Evolutionary conservation across 202 grass and related monocot species (phyloP).

Genomic region (Carex sylvatica): DNA sequence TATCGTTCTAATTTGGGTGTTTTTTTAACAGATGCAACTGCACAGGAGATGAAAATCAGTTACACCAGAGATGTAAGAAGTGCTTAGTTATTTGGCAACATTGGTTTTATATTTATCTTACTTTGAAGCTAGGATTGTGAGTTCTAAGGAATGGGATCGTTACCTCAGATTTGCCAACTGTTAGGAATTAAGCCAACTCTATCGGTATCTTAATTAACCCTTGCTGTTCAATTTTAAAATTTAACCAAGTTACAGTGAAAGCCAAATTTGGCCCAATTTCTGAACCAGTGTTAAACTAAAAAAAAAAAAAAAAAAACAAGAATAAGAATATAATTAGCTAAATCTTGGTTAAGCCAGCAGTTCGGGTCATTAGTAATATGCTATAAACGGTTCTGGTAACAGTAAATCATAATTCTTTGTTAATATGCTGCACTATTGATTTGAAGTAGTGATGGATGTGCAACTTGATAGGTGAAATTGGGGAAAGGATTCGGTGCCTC

Average conservation of each 20-base stretch:
- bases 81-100: conserved; percentile 4
- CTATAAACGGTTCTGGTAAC: background rate
- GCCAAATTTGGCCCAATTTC: background rate
- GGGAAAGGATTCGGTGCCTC: conserved; percentile 68
- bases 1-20: background rate
- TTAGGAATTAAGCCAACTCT: background rate
- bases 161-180: background rate
- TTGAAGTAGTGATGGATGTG: conserved; percentile 27
- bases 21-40: conserved; percentile 46
- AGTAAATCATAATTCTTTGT: conserved; percentile 9
- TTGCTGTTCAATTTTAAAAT: background rate
- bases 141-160: background rate
- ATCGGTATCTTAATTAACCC: background rate
- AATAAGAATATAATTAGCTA: background rate
- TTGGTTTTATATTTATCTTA: conserved; percentile 17
- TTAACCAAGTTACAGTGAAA: background rate
- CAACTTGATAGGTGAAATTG: conserved; percentile 57
- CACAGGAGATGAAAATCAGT: conserved; percentile 45
- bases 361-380: background rate
- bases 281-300: background rate
- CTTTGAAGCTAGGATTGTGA: background rate
- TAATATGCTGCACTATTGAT: background rate
- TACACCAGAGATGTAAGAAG: conserved; percentile 49
- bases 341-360: background rate
- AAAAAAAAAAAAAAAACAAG: background rate